These are phyloP conservation scores for Leishmania tarentolae DNA, from an alignment of 208 protist genomes.

Conservation along the genomic window DNA sequence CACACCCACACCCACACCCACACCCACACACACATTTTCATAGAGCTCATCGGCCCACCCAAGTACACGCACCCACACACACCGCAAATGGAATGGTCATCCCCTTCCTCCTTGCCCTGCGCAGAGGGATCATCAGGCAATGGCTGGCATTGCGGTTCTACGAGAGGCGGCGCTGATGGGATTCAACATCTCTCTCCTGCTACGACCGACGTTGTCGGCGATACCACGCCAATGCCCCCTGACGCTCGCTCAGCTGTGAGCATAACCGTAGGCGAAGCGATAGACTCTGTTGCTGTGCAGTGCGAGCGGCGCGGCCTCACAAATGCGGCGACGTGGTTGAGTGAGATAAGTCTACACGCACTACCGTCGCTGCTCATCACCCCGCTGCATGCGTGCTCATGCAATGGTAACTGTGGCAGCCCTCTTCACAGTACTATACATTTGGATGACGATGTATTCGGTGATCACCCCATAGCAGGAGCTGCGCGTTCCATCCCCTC, in stretches of 20 bases:
- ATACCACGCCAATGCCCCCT: background rate
- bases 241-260: background rate
- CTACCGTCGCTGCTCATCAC: constrained; percentile 26
- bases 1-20: background rate
- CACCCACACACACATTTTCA: background rate
- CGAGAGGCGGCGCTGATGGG: background rate
- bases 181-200: background rate
- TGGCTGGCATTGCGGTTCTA: background rate
- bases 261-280: constrained; percentile 47
- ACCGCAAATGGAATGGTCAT: background rate
- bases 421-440: constrained; percentile 1
- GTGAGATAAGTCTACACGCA: constrained; percentile 69
- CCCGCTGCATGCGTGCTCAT: background rate
- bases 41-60: background rate
- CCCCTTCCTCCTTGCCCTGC: background rate
- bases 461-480: background rate
- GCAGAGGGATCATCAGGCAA: background rate
- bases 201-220: background rate
- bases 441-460: background rate
- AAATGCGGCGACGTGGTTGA: constrained; percentile 60
- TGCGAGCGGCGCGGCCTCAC: constrained; percentile 66
- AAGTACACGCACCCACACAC: background rate
- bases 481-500: background rate
- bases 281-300: constrained; percentile 57
- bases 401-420: background rate